A percentile compares a stretch with the other conserved stretches of the same genome.
Conservation (phyloP, 352 stramenopile species). For the Phytophthora macrochlamydospora region DNA sequence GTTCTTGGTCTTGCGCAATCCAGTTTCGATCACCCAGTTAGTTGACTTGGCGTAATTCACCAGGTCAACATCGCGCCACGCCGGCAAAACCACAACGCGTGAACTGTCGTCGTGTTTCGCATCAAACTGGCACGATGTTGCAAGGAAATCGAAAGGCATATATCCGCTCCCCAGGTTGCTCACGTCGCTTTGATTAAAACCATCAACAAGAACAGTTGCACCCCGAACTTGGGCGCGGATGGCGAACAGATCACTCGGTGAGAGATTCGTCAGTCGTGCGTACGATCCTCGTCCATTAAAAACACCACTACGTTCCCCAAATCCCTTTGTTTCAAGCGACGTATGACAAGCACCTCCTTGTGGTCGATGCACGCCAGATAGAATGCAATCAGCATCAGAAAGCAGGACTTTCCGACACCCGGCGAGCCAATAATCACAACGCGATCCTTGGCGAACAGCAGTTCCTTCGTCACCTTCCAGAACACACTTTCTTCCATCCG, state of each 20-base stretch:
- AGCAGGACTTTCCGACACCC: constrained; percentile 29
- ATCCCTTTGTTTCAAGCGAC: constrained; percentile 16
- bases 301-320: constrained; percentile 13
- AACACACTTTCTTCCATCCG: constrained; percentile 20
- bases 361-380: constrained; percentile 22
- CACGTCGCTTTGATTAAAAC: constrained; percentile 15
- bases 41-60: constrained; percentile 27
- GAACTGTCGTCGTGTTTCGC: constrained; percentile 20
- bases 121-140: constrained; percentile 30
- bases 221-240: constrained; percentile 2
- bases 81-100: constrained; percentile 27
- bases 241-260: background rate
- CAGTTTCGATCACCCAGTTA: constrained; percentile 21
- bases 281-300: constrained; percentile 19
- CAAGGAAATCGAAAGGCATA: constrained; percentile 15
- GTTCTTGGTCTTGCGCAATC: constrained; percentile 9
- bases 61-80: constrained; percentile 20
- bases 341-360: constrained; percentile 26
- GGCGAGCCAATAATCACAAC: constrained; percentile 26
- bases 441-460: constrained; percentile 5
- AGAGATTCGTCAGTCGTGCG: constrained; percentile 8
- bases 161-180: background rate
- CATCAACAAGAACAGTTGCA: constrained; percentile 23
- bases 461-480: constrained; percentile 11
- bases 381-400: constrained; percentile 26